Conservation (phyloP, 2,329 filamentous ascomycete genomes). For the Fusarium sp. region DNA sequence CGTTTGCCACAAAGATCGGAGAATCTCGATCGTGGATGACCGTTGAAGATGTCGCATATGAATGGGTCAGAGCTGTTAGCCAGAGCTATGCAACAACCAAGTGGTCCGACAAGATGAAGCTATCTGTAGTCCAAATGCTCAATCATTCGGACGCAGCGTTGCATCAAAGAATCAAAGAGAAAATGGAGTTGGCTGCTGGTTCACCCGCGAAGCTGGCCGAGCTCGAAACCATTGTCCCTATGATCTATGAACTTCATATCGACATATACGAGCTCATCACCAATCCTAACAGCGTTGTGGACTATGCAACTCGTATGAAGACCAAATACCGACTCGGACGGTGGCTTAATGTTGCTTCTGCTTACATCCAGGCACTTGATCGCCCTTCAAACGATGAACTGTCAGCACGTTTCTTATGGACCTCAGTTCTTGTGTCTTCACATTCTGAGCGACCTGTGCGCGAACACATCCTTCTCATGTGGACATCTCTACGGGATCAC, state of each 20-base stretch:
- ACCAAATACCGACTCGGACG: constrained; percentile 60
- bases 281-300: constrained; percentile 64
- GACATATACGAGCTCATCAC: constrained; percentile 68
- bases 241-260: constrained; percentile 69
- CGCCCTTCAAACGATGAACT: constrained; percentile 50
- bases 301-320: constrained; percentile 57
- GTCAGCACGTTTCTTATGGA: constrained; percentile 66
- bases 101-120: constrained; percentile 68
- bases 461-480: constrained; percentile 66
- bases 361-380: constrained; percentile 51
- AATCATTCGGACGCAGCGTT: constrained; percentile 63
- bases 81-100: constrained; percentile 61
- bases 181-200: constrained; percentile 48
- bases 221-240: constrained; percentile 60
- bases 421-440: constrained; percentile 62
- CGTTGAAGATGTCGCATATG: constrained; percentile 65
- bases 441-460: constrained; percentile 61
- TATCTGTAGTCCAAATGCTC: constrained; percentile 64
- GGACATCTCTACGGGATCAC: constrained; percentile 65
- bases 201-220: constrained; percentile 42
- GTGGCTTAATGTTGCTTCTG: constrained; percentile 62
- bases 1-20: constrained; percentile 62
- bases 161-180: constrained; percentile 56
- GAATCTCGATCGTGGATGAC: constrained; percentile 57
- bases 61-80: constrained; percentile 63